Base-by-base conservation (phyloP, 2,329 filamentous ascomycete species). In the Bipolaris cookei region DNA sequence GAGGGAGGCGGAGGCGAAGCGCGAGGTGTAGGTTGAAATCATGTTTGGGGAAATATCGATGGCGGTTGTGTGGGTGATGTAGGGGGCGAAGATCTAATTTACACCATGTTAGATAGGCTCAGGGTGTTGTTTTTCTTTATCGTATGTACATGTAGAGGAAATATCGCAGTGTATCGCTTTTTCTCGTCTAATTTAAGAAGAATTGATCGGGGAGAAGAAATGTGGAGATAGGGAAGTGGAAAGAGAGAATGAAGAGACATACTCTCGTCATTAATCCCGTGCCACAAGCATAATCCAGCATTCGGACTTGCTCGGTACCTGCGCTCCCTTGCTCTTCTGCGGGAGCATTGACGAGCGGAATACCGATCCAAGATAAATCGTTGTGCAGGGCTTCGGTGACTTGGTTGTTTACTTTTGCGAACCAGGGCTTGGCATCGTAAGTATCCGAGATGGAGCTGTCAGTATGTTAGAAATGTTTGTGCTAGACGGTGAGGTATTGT, bases 241-340 rank as follows among this genome's bases (percentile, higher is more conserved):
- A 28, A 10, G 21, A n/a, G 23, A 18, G 16, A 30, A 44, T 39
- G 8, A 47, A 55, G 41, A 56, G 18, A 76, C 81, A 64, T 70
- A 89, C 88, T 73, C 83, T 81, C 11, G 88, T 88, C 61, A 90
- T 80, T 52, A 85, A 75, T 2, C 89, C 89, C 5, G 88, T 88
- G 7, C 90, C 90, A 69, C 90, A 92, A 14, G 90, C 90, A 74
- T 92, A 93, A 71, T 93, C 90, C 1, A 51, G 18, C n/a, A 51
- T 23, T 92, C 83, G 82, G 39, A 86, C 68, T 44, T 72, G 61
- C 23, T 67, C 54, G 7, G 61, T 70, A 10, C 63, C 14, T 25
- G 11, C n/a, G 11, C 20, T 14, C 69, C 1, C 74, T 71, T 13
- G 72, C 70, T 7, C 75, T 75, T 10, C 34, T 16, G 63, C 51